Base-by-base conservation (phyloP, 768 basidiomycete species). In the Tylopilus sp. region DNA sequence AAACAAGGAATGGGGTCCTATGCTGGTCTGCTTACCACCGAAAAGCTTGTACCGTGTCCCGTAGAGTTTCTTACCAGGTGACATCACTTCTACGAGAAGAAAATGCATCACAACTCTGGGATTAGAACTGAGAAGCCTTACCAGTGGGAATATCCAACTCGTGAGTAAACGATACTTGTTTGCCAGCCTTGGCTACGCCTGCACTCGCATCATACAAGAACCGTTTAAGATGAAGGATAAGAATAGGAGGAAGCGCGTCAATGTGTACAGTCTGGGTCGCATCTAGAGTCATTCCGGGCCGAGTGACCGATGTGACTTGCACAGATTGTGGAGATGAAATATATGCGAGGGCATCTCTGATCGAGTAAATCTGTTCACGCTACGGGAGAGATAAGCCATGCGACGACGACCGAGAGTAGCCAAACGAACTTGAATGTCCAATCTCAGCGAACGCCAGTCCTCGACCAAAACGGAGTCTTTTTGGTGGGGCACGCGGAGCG, bases 141-240 rank as follows among this genome's bases (percentile, higher is more conserved):
- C 89, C 87, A 48, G 76, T 64, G 8, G 84, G 84, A 53, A 99
- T 76, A 44, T 88, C 85, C 56, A 99, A 67, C 67, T 90, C 89
- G 1, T 87, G 78, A 22, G 80, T 79, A 73, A 93, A 95, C 24
- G 75, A 73, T 1, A 98, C 80, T 52, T 84, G 83, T 72, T 97
- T 98, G 47, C 80, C 82, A 36, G 88, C 82, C 72, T 99, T 99
- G 45, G 89, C 87, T 3, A 92, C 91, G 25, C 81, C 81, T 0
- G 82, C 82, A 14, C 71, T 74, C 4, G 81, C 79, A 62, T 95
- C 94, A 65, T 94, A 98, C 46, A 84, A 76, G 74, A 98, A 98
- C 36, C 95, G 74, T 71, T 98, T 97, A 65, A 97, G 77, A 64
- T 97, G 94, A 17, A 97, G 75, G 25, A 96, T 83, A 44, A 98